Conservation (phyloP, 2,329 filamentous ascomycete genomes). For the Cercospora janseana region DNA sequence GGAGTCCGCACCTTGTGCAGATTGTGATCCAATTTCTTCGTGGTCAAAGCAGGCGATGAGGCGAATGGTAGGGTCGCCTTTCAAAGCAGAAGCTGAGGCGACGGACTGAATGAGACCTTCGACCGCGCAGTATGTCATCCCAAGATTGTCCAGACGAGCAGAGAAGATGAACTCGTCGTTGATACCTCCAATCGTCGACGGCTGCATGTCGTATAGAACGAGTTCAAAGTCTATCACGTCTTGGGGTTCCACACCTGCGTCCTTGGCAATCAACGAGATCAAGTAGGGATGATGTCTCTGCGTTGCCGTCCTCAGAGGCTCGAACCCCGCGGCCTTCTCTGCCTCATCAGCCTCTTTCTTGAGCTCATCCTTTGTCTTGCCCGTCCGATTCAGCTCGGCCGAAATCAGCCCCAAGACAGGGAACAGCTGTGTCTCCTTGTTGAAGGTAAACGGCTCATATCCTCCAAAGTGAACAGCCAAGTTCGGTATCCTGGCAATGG, state of each 20-base stretch:
- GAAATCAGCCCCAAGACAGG: conserved; percentile 86
- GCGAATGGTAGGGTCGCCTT: conserved; percentile 77
- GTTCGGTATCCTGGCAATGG: conserved; percentile 87
- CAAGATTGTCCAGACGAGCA: conserved; percentile 89
- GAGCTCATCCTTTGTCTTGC: conserved; percentile 51
- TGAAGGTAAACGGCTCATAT: conserved; percentile 81
- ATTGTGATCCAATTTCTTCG: conserved; percentile 91
- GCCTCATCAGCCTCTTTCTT: conserved; percentile 45
- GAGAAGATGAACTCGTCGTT: conserved; percentile 96
- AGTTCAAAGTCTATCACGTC: conserved; percentile 92
- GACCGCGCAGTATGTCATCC: conserved; percentile 92
- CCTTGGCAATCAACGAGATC: conserved; percentile 77
- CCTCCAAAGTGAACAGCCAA: conserved; percentile 92
- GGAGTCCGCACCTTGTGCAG: conserved; percentile 89
- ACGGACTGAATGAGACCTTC: conserved; percentile 81
- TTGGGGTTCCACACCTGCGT: conserved; percentile 67
- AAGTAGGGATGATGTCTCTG: conserved; percentile 88
- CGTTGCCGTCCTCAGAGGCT: conserved; percentile 71
- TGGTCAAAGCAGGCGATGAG: conserved; percentile 96
- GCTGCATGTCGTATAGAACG: conserved; percentile 94
- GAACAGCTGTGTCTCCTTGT: conserved; percentile 95
- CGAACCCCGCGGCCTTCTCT: conserved; percentile 53
- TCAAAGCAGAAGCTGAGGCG: conserved; percentile 60
- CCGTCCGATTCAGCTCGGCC: conserved; percentile 80
- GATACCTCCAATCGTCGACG: conserved; percentile 81